Base-by-base conservation (phyloP, 805 yeast genomes). In the Ogataea angusta region DNA sequence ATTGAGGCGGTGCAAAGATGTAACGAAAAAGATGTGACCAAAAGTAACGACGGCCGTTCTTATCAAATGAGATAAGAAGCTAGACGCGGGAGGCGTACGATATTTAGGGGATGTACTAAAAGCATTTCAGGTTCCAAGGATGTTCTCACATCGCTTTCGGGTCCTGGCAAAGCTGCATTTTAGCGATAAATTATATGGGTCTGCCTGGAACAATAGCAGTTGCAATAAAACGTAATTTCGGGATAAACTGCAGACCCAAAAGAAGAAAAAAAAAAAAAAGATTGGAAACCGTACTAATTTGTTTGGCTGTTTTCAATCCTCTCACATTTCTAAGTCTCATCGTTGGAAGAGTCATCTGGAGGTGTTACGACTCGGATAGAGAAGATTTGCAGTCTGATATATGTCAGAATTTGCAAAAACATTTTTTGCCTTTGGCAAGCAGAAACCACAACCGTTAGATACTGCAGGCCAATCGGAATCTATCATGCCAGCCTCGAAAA, bases 351-450 rank as follows among this genome's bases (percentile, higher is more conserved):
- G 19, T 19, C 25, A 12, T 32, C 35, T 32, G 35, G 23, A 22
- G 12, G 7, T 29, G 19, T 9, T 6, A 10, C 31, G 9, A 29
- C 31, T 29, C 31, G 18, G 13, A 15, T 25, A 21, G 13, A 29
- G 31, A 29, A 7, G 6, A 16, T 17, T 29, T 12, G 24, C 17
- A 17, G 31, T 29, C 23, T 30, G 22, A 30, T 30, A 19, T 6
- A 67, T 67, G 70, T 68, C 67, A 28, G 70, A 66, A 34, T 65
- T 67, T 49, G 67, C 68, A 14, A 66, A 62, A 49, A 55, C 64
- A 3, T 54, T 67, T 10, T 67, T 67, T 52, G 66, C 62, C 33
- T 66, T 67, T 49, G 52, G 54, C 44, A 49, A 52, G 35, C 37
- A 31, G 22, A 52, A 42, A 34, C 27, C 17, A 53, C 52, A 42